Conservation (phyloP, 106 monocot species). For the Allium fistulosum region DNA sequence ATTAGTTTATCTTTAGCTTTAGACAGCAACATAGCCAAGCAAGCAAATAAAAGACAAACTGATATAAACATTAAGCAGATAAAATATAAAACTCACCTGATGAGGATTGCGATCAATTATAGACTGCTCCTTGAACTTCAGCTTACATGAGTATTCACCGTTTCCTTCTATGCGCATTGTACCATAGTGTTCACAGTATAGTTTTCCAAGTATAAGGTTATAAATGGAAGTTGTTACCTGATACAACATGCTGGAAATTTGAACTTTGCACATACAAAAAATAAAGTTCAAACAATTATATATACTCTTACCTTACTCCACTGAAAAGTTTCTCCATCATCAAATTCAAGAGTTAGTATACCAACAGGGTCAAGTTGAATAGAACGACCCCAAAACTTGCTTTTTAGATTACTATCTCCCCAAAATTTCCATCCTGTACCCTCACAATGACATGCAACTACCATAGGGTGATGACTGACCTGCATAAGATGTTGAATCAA, state of each 20-base stretch:
- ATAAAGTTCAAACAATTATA: not conserved
- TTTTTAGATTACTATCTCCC: constrained; percentile 89
- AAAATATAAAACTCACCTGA: constrained; percentile 26
- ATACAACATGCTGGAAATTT: not conserved
- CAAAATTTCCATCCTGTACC: constrained; percentile 97
- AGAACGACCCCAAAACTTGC: constrained; percentile 99
- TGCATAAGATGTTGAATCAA: constrained; percentile 10
- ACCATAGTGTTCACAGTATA: constrained; percentile 82
- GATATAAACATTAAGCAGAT: no score
- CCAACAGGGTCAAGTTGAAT: constrained; percentile 98
- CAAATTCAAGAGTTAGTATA: constrained; percentile 81
- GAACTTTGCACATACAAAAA: not conserved
- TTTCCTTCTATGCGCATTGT: constrained; percentile 80
- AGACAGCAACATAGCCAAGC: no score
- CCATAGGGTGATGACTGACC: constrained; percentile 99
- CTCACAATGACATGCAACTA: constrained; percentile 96
- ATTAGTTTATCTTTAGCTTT: no score
- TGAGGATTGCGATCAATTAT: constrained; percentile 82
- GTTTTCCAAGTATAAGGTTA: constrained; percentile 72
- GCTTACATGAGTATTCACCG: constrained; percentile 56
- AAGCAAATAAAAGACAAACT: no score
- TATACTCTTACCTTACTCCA: constrained; percentile 82
- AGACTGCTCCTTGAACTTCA: constrained; percentile 83
- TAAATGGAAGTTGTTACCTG: constrained; percentile 88
- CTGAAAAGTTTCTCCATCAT: constrained; percentile 95